Evolutionary conservation across 805 yeast species (phyloP).

Genomic region (Ogataea henricii): DNA sequence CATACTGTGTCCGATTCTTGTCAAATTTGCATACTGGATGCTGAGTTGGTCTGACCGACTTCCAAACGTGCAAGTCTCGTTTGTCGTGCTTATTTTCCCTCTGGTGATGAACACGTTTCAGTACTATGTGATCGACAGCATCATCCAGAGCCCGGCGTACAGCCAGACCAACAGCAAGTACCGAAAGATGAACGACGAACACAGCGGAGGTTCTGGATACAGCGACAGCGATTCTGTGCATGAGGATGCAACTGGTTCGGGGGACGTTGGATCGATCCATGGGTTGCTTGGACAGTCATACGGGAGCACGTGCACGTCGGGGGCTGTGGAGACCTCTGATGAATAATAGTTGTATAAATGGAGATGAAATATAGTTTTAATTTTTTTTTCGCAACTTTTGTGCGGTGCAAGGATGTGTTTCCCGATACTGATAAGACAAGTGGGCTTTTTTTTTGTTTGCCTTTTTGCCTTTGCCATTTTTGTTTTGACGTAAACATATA

Average conservation of each 20-base stretch:
- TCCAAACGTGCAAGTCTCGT: slow-evolving; percentile 80
- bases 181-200: slow-evolving; percentile 13
- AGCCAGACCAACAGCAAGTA: slow-evolving; percentile 24
- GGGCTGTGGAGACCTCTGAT: too few relatives aligned
- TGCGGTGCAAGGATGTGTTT: slow-evolving; percentile 11
- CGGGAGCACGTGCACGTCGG: background rate
- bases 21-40: slow-evolving; percentile 68
- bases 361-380: too few relatives aligned
- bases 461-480: too few relatives aligned
- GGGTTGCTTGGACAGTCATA: background rate
- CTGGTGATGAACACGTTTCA: slow-evolving; percentile 73
- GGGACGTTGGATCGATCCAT: background rate
- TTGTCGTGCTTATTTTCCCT: slow-evolving; percentile 85
- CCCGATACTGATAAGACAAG: too few relatives aligned
- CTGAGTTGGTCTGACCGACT: slow-evolving; percentile 81
- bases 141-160: slow-evolving; percentile 59
- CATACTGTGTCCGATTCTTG: slow-evolving; percentile 65
- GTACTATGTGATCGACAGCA: slow-evolving; percentile 69
- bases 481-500: too few relatives aligned
- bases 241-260: background rate
- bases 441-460: background rate
- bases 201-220: background rate
- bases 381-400: too few relatives aligned
- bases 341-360: background rate
- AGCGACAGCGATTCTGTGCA: background rate